Evolutionary conservation across 1,284 basidiomycete genomes (phyloP), one percentile per base, ranked within the genome.

Genomic region (Cutaneotrichosporon cavernicola): DNA sequence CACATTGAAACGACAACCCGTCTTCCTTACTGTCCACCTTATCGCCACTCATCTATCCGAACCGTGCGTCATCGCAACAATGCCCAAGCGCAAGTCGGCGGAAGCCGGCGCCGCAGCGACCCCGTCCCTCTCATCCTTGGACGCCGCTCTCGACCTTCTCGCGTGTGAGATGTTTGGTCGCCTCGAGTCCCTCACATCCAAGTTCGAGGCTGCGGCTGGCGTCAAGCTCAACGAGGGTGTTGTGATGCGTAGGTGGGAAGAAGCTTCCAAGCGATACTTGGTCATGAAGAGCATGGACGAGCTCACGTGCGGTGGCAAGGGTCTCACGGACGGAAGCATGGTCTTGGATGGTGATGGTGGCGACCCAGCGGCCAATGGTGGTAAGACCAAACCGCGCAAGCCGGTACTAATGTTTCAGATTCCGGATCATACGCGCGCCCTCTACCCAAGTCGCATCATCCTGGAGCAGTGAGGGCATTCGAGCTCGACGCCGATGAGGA

Each of bases 271-370:
- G 64, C 53, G 78, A 43, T 77, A 76, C 58, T 73, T 70, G 71
- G 70, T 78, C 18, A 78, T 77, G 73, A 76, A 74, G 67, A 72
- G 75, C 52, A 74, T 79, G 71, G 73, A 76, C 40, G 75, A 74
- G 52, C 63, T 79, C 10, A 69, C 69, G 11, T 79, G 78, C 13
- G 52, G 40, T 47, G 59, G 59, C 61, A 50, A 65, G 34, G 16
- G 40, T 31, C 49, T 34, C 26, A 59, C 30, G 30, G 64, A 65
- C 60, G 67, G 53, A 38, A 36, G 11, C 38, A 65, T 60, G 69
- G 68, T 18, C 49, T 51, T 51, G 2, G 63, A 62, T 22, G 62
- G 53, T 4, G 62, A 66, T 14, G 13, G 26, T 47, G 40, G 34
- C n/a, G 26, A 50, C 22, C 51, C 40, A 13, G 40, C 26, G 56